phyloP scores from a whole-genome alignment of 1,284 basidiomycete species.

The Heterobasidion occidentale region DNA sequence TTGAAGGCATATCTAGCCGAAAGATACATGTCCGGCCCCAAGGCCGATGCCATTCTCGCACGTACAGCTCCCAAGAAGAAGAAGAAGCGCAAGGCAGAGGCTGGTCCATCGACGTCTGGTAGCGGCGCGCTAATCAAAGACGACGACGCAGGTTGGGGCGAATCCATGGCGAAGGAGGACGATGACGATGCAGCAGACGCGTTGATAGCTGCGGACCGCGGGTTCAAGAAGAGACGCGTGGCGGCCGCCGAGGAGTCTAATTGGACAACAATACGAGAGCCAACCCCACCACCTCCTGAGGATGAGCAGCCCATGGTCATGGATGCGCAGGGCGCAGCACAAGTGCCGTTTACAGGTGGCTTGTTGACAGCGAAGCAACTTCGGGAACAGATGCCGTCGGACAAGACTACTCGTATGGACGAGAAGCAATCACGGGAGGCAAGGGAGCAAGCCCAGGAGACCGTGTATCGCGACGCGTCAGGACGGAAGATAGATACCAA shows the following conservation, averaged over 20 bases:
- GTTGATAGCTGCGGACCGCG: constrained; percentile 58
- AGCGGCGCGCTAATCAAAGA: constrained; percentile 42
- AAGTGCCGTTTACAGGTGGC: constrained; percentile 58
- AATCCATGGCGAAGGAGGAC: constrained; percentile 36
- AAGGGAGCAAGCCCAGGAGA: constrained; percentile 71
- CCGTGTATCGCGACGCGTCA: constrained; percentile 87
- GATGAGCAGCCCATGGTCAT: constrained; percentile 70
- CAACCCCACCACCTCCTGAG: constrained; percentile 42
- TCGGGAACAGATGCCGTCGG: constrained; percentile 43
- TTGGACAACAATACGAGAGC: constrained; percentile 49
- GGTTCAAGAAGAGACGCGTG: constrained; percentile 66
- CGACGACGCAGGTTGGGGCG: constrained; percentile 63
- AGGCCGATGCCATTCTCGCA: constrained; percentile 91
- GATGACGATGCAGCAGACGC: constrained; percentile 49
- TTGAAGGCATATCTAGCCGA: constrained; percentile 72
- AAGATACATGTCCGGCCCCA: constrained; percentile 95
- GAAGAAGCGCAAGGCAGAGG: constrained; percentile 65
- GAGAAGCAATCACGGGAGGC: constrained; percentile 22
- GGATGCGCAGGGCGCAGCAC: constrained; percentile 28
- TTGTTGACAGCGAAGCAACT: constrained; percentile 63
- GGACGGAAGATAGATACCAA: constrained; percentile 89
- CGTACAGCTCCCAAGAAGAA: constrained; percentile 56
- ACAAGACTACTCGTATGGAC: constrained; percentile 26
- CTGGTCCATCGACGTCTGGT: constrained; percentile 20
- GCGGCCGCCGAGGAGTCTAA: constrained; percentile 37